Conservation (phyloP, 164 flowering plant species). For the Echeveria elegans region DNA sequence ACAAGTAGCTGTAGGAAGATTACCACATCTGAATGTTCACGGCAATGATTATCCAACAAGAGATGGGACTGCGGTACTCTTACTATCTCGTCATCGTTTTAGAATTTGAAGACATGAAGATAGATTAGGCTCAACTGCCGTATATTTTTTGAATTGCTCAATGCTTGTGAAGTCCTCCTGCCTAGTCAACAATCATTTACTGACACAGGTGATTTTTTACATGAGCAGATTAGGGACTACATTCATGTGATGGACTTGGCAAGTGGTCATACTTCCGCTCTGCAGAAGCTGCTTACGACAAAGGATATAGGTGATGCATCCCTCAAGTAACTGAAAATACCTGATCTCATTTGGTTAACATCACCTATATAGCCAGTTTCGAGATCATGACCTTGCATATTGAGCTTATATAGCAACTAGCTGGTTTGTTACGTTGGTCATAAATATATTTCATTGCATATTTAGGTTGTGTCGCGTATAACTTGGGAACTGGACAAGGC, state of each 20-base stretch:
- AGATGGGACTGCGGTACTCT: slow-evolving; percentile 83
- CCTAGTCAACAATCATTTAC: background rate
- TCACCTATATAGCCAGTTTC: background rate
- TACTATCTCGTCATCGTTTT: background rate
- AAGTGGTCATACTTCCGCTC: slow-evolving; percentile 79
- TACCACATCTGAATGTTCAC: slow-evolving; percentile 81
- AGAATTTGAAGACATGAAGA: too few species aligned
- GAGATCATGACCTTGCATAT: background rate
- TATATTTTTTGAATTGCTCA: background rate
- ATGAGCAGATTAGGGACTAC: slow-evolving; percentile 61
- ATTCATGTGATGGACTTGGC: slow-evolving; percentile 88
- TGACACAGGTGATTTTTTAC: background rate
- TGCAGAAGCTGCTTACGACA: slow-evolving; percentile 45
- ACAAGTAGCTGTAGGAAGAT: slow-evolving; percentile 93
- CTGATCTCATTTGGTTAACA: background rate
- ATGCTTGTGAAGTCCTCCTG: background rate
- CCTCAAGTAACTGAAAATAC: too few species aligned
- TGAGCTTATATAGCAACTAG: background rate
- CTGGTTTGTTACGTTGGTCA: too few species aligned
- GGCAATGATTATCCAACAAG: slow-evolving; percentile 85
- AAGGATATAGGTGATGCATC: slow-evolving; percentile 42
- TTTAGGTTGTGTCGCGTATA: slow-evolving; percentile 69
- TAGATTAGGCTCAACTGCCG: background rate
- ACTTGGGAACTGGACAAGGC: slow-evolving; percentile 55
- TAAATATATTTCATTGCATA: background rate